A percentile compares a stretch with the other conserved stretches of the same genome.
phyloP scores from a whole-genome alignment of 805 yeast species.

The Dipodascopsis uninucleata region DNA sequence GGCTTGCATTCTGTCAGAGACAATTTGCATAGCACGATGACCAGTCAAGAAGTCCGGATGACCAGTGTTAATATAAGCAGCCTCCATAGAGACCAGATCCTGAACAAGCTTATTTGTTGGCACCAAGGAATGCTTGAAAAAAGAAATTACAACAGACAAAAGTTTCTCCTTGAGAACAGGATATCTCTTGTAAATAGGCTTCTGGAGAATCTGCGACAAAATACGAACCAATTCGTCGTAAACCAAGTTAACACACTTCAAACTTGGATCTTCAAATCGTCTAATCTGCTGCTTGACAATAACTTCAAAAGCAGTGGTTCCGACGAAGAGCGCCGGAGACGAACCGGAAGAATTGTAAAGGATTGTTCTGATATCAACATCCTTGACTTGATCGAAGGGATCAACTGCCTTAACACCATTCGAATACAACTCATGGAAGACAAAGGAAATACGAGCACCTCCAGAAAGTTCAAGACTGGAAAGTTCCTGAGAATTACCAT shows the following conservation, averaged over 20 bases:
- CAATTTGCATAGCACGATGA: conserved; percentile 89
- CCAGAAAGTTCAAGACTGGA: conserved; percentile 89
- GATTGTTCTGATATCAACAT: conserved; percentile 91
- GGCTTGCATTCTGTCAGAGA: conserved; percentile 80
- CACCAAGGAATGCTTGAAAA: conserved; percentile 67
- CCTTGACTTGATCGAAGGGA: conserved; percentile 95
- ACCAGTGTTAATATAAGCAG: conserved; percentile 93
- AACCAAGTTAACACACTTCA: conserved; percentile 82
- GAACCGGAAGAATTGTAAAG: conserved; percentile 97
- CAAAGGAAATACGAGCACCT: conserved; percentile 96
- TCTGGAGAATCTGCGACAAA: conserved; percentile 74
- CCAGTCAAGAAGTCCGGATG: conserved; percentile 96
- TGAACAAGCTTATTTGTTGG: conserved; percentile 85
- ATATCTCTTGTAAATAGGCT: conserved; percentile 80
- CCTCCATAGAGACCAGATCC: conserved; percentile 82
- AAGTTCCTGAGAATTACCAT: conserved; percentile 88
- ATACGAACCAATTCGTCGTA: conserved; percentile 94
- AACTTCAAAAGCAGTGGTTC: conserved; percentile 95
- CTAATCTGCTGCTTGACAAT: conserved; percentile 89
- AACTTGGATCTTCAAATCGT: conserved; percentile 89
- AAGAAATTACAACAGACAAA: conserved; percentile 72
- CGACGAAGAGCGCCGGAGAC: conserved; percentile 92
- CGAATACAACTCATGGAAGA: conserved; percentile 91
- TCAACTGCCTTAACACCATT: conserved; percentile 89
- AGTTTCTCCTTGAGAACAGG: conserved; percentile 88